Percentiles rank a stretch among this genome's conserved stretches.
Conservation (phyloP, 169 alveolate species). For the Plasmodium knowlesi region DNA sequence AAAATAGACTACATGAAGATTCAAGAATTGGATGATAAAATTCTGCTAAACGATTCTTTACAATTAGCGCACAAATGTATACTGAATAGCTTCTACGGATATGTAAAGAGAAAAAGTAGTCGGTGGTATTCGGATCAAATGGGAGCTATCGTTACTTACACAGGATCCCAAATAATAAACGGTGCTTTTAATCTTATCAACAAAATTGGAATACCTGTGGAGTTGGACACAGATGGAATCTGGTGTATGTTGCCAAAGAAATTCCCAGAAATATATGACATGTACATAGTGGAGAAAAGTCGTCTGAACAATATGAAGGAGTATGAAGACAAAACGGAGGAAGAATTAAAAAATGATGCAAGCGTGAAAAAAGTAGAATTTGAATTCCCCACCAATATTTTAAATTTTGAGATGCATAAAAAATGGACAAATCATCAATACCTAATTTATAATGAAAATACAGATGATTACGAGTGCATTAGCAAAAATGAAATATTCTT, state of each 20-base stretch:
- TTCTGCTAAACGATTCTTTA: slow-evolving; percentile 94
- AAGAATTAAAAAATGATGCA: slow-evolving; percentile 38
- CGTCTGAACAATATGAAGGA: slow-evolving; percentile 8
- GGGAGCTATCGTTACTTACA: slow-evolving; percentile 99
- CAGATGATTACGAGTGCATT: slow-evolving; percentile 82
- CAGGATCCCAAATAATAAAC: slow-evolving; percentile 96
- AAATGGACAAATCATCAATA: slow-evolving; percentile 97
- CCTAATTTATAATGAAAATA: slow-evolving; percentile 85
- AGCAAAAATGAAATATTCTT: slow-evolving; percentile 97
- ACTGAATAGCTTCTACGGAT: slow-evolving; percentile 99
- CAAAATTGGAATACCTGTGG: slow-evolving; percentile 98
- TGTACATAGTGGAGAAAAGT: slow-evolving; percentile 29
- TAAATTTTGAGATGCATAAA: slow-evolving; percentile 94
- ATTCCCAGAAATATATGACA: slow-evolving; percentile 91
- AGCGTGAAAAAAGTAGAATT: slow-evolving; percentile 77
- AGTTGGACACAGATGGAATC: slow-evolving; percentile 99
- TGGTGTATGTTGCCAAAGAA: slow-evolving; percentile 98
- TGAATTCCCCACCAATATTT: slow-evolving; percentile 95
- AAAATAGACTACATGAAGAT: slow-evolving; percentile 83
- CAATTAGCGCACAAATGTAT: slow-evolving; percentile 99
- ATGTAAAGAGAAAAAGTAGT: slow-evolving; percentile 99
- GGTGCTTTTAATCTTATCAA: slow-evolving; percentile 89
- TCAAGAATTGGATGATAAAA: slow-evolving; percentile 91
- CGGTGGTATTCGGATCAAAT: slow-evolving; percentile 99
- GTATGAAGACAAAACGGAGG: slow-evolving; percentile 65